Evolutionary conservation across 805 yeast genomes (phyloP).

Genomic region (Candida alai): DNA sequence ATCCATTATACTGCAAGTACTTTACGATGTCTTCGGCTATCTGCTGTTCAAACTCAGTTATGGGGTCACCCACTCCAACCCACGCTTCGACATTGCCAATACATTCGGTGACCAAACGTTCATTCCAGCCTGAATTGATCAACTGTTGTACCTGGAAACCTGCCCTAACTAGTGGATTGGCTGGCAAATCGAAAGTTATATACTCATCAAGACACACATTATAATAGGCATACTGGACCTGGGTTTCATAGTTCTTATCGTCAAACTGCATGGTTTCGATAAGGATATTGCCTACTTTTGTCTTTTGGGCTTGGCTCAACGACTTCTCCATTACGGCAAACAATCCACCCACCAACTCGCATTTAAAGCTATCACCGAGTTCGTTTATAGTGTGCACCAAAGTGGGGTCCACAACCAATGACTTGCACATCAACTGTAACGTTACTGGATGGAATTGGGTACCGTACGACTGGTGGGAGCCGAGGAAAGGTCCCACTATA

Average conservation of each 20-base stretch:
- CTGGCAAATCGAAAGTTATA: slow-evolving; percentile 6
- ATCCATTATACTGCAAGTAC: slow-evolving; percentile 26
- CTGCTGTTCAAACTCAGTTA: slow-evolving; percentile 22
- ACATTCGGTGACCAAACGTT: slow-evolving; percentile 17
- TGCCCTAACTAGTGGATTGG: slow-evolving; percentile 12
- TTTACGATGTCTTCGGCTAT: slow-evolving; percentile 20
- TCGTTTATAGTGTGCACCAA: neutral
- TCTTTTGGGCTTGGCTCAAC: slow-evolving; percentile 13
- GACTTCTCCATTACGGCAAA: slow-evolving; percentile 19
- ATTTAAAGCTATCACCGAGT: slow-evolving; percentile 14
- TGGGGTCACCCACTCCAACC: slow-evolving; percentile 1
- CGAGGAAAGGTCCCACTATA: neutral
- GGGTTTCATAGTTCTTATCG: slow-evolving; percentile 11
- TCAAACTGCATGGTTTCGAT: slow-evolving; percentile 12
- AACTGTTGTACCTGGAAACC: slow-evolving; percentile 22
- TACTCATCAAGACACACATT: slow-evolving; percentile 13
- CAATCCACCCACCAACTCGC: slow-evolving; percentile 14
- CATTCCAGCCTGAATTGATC: slow-evolving; percentile 20
- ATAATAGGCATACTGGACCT: slow-evolving; percentile 18
- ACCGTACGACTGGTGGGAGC: neutral
- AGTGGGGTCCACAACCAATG: neutral
- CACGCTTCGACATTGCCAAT: slow-evolving; percentile 7
- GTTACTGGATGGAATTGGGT: neutral
- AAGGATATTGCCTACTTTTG: slow-evolving; percentile 15
- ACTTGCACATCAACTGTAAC: neutral